Conservation (phyloP, 2,329 filamentous ascomycete genomes). For the Orbilia ellipsospora region DNA sequence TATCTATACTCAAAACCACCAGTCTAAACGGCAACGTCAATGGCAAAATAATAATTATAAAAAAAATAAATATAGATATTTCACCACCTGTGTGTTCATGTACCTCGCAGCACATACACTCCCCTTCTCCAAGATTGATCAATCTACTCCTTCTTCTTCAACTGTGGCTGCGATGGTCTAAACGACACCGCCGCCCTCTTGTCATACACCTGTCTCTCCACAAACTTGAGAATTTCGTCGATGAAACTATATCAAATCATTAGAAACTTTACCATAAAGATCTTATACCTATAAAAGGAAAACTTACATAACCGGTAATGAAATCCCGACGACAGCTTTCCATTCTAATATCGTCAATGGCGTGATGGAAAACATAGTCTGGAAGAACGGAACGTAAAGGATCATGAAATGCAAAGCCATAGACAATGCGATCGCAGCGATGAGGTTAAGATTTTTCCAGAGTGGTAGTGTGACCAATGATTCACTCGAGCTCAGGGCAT, state of each 20-base stretch:
- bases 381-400: slow-evolving; percentile 78
- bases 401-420: slow-evolving; percentile 96
- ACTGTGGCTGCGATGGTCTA: neutral
- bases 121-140: neutral
- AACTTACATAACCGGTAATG: slow-evolving; percentile 89
- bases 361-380: slow-evolving; percentile 84
- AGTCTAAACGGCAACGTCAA: too few relatives aligned
- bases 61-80: too few relatives aligned
- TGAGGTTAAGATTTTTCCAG: slow-evolving; percentile 99
- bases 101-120: too few relatives aligned
- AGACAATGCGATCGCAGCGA: slow-evolving; percentile 90
- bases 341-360: slow-evolving; percentile 88
- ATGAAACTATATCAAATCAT: slow-evolving; percentile 70
- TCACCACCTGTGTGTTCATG: too few relatives aligned
- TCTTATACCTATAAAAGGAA: neutral
- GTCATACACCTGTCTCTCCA: slow-evolving; percentile 76
- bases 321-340: slow-evolving; percentile 89
- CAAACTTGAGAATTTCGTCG: slow-evolving; percentile 82
- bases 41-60: too few relatives aligned
- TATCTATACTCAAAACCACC: neutral
- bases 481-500: slow-evolving; percentile 94
- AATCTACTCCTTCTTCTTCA: slow-evolving; percentile 43
- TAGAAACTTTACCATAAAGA: neutral
- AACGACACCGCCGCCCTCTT: slow-evolving; percentile 62
- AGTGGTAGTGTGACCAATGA: slow-evolving; percentile 90